phyloP scores from a whole-genome alignment of 2,329 filamentous ascomycete genomes.

The Alternaria sp. region DNA sequence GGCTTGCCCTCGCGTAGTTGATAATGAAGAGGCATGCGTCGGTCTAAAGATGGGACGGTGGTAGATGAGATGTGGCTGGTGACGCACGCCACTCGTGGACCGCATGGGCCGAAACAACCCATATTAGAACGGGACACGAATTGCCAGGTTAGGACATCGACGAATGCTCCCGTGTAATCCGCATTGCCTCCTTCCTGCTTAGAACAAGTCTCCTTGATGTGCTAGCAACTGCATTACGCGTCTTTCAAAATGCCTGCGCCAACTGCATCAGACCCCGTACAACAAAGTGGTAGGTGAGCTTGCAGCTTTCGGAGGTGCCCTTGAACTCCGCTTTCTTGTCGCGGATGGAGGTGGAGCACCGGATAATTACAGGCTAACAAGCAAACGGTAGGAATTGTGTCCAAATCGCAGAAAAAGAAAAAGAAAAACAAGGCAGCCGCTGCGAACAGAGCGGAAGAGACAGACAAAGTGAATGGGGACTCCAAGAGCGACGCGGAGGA shows the following conservation, averaged over 20 bases:
- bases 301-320: slow-evolving; percentile 29
- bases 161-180: slow-evolving; percentile 35
- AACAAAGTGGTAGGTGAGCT: slow-evolving; percentile 50
- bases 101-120: slow-evolving; percentile 39
- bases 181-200: slow-evolving; percentile 9
- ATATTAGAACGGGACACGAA: slow-evolving; percentile 47
- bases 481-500: slow-evolving; percentile 37
- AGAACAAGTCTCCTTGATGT: slow-evolving; percentile 13
- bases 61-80: slow-evolving; percentile 33
- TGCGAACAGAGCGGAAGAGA: slow-evolving; percentile 40
- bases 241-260: slow-evolving; percentile 42
- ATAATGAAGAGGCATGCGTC: background rate
- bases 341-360: slow-evolving; percentile 1
- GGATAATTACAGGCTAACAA: slow-evolving; percentile 29
- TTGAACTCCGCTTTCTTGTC: slow-evolving; percentile 19
- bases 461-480: slow-evolving; percentile 38
- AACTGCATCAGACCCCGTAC: slow-evolving; percentile 40
- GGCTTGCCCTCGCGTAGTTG: background rate
- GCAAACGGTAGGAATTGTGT: slow-evolving; percentile 33
- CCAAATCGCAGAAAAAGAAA: slow-evolving; percentile 54
- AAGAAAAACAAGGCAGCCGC: slow-evolving; percentile 50
- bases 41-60: background rate
- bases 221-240: slow-evolving; percentile 21
- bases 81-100: slow-evolving; percentile 32
- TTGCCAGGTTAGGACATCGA: slow-evolving; percentile 47